Conservation (phyloP, 805 yeast species). For the Metahyphopichia silvanorum region DNA sequence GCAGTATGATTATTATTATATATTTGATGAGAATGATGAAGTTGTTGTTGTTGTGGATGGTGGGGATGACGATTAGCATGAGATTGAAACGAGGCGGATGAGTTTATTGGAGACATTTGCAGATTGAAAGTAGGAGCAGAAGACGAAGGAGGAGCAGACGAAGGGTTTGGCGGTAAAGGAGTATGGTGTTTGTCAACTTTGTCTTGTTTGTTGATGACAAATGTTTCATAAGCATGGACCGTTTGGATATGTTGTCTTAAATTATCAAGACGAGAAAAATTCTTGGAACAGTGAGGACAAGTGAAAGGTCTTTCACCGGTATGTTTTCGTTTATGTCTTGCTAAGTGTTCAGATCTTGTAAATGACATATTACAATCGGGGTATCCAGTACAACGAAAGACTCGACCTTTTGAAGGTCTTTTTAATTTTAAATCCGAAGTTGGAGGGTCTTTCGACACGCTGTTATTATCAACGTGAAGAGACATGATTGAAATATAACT, state of each 20-base stretch:
- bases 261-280: conserved; percentile 82
- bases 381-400: conserved; percentile 82
- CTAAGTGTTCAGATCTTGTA: conserved; percentile 87
- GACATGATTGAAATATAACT: not conserved
- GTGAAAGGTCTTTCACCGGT: conserved; percentile 93
- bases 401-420: conserved; percentile 49
- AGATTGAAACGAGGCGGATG: too few species aligned
- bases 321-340: conserved; percentile 88
- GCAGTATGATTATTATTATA: conserved; percentile 5
- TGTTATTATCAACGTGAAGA: not conserved
- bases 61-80: too few species aligned
- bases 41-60: conserved; percentile 4
- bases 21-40: conserved; percentile 2
- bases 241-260: conserved; percentile 90
- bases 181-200: not conserved
- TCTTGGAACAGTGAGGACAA: conserved; percentile 76
- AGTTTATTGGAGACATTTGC: too few species aligned
- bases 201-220: conserved; percentile 6
- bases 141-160: too few species aligned
- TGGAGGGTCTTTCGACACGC: too few species aligned
- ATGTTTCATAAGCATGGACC: conserved; percentile 43
- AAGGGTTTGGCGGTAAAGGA: too few species aligned
- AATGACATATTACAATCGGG: conserved; percentile 87
- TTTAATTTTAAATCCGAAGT: conserved; percentile 26
- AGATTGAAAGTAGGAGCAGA: too few species aligned